These are phyloP conservation scores for Ascochyta pisi DNA, from an alignment of 2,329 filamentous ascomycete species.

Conservation along the genomic window DNA sequence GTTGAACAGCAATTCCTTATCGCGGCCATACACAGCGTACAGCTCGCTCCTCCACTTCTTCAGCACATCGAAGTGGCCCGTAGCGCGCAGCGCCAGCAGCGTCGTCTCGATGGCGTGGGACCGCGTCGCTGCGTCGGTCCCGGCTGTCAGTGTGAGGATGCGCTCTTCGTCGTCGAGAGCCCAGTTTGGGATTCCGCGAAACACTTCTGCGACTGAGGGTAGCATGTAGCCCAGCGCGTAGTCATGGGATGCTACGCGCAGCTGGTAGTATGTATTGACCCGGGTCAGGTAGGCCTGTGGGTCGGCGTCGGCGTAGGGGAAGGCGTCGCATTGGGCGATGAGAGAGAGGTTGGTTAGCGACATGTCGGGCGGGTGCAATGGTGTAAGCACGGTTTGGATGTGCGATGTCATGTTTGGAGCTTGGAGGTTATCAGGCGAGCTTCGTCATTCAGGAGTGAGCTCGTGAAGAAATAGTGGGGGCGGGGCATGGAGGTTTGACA, in stretches of 20 bases:
- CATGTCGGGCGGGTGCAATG: constrained; percentile 27
- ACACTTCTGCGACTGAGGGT: constrained; percentile 65
- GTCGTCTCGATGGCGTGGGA: constrained; percentile 65
- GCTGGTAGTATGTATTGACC: constrained; percentile 63
- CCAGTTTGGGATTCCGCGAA: constrained; percentile 66
- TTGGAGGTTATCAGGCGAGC: background rate
- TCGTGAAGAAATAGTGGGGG: constrained; percentile 29
- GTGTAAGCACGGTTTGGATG: background rate
- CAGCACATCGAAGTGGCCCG: constrained; percentile 75
- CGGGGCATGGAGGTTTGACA: constrained; percentile 21
- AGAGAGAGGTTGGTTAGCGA: constrained; percentile 61
- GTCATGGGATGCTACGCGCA: constrained; percentile 72
- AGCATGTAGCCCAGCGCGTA: constrained; percentile 66
- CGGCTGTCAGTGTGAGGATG: constrained; percentile 69
- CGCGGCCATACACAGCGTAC: constrained; percentile 51
- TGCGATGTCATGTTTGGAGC: background rate
- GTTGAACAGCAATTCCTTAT: constrained; percentile 50
- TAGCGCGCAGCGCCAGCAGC: constrained; percentile 70
- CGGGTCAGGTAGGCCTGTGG: constrained; percentile 63
- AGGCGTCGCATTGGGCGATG: constrained; percentile 70
- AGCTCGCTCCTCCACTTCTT: constrained; percentile 53
- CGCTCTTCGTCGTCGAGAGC: constrained; percentile 64
- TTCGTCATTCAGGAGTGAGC: constrained; percentile 19
- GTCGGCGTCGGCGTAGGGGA: constrained; percentile 74
- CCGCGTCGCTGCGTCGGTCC: constrained; percentile 67